Evolutionary conservation across 2,329 filamentous ascomycete genomes (phyloP), one percentile per base, ranked within the genome.

Genomic region (Sporothrix pallida): DNA sequence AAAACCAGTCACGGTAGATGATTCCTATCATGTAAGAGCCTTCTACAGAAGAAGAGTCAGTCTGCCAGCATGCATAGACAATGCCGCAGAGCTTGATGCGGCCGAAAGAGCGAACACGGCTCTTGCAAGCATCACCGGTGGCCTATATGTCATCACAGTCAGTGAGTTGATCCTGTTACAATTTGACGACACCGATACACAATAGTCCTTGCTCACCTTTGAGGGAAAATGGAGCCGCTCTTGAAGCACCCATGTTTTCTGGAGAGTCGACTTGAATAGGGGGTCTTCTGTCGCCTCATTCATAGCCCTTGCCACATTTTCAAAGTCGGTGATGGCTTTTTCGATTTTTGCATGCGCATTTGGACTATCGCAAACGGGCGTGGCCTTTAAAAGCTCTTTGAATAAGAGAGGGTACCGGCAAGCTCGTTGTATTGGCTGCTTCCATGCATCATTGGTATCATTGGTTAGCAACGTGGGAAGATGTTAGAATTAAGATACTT

Each of bases 351-450:
- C 90, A 81, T 97, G 92, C 0, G 94, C 92, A 75, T 90, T 90
- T 0, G 94, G 94, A 78, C 94, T 97, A 79, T 98, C 95, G 72
- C 88, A 90, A 1, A 93, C 92, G 1, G 94, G 93, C 0, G 95
- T 98, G 77, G 91, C 88, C 78, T 92, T 95, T 74, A 95, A 86
- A 9, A 99, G 86, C 78, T 98, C 94, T 5, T 90, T 87, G 78
- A 98, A 95, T 1, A 98, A 85, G 3, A 99, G 85, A 12, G 94
- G 94, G 79, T 98, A 98, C 83, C 92, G 94, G 84, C 94, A 97
- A 26, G 98, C 88, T 72, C 95, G 89, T 82, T 99, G 95, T 23
- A 98, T 95, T 0, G 95, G 96, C 93, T 97, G 37, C 48, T 8
- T 6, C n/a, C 26, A 2, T n/a, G 23, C 1, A 9, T 12, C n/a